These are phyloP conservation scores for Gastrolobium villosum DNA, from an alignment of 306 rosid genomes.

Conservation along the genomic window DNA sequence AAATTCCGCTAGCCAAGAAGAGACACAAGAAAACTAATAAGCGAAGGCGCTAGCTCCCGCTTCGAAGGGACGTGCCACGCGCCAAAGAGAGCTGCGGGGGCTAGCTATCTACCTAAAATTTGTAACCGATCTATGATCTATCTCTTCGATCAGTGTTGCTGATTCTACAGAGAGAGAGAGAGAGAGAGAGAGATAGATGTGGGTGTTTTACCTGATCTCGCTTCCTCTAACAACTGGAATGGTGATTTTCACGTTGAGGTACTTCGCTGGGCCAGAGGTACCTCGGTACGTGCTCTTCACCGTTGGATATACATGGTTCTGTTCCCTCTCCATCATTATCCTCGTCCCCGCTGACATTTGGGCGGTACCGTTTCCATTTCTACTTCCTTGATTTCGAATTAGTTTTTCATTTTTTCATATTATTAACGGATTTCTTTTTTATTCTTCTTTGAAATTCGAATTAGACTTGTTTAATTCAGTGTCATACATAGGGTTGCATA, in stretches of 20 bases:
- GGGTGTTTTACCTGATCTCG: constrained; percentile 98
- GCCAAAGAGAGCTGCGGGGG: constrained; percentile 18
- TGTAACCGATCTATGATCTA: constrained; percentile 42
- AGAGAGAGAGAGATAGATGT: constrained; percentile 75
- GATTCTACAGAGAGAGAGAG: constrained; percentile 2
- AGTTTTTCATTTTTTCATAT: background rate
- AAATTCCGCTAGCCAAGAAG: too few relatives aligned
- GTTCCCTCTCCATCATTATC: constrained; percentile 87
- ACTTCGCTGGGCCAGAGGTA: constrained; percentile 86
- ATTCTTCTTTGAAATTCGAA: background rate
- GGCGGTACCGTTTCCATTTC: constrained; percentile 63
- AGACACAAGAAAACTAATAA: background rate
- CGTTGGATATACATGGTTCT: constrained; percentile 96
- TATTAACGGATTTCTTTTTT: background rate
- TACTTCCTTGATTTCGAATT: background rate
- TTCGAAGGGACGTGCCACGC: constrained; percentile 24
- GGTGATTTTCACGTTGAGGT: constrained; percentile 80
- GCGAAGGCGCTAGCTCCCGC: background rate
- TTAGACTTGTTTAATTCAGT: constrained; percentile 4
- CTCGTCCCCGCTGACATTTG: constrained; percentile 98
- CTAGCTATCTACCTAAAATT: background rate
- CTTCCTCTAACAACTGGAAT: constrained; percentile 83
- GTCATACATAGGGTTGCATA: background rate
- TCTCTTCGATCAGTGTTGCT: constrained; percentile 40
- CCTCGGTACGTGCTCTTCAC: constrained; percentile 90